phyloP scores from a whole-genome alignment of 495 filamentous ascomycete species.

The Pseudevernia furfuracea region DNA sequence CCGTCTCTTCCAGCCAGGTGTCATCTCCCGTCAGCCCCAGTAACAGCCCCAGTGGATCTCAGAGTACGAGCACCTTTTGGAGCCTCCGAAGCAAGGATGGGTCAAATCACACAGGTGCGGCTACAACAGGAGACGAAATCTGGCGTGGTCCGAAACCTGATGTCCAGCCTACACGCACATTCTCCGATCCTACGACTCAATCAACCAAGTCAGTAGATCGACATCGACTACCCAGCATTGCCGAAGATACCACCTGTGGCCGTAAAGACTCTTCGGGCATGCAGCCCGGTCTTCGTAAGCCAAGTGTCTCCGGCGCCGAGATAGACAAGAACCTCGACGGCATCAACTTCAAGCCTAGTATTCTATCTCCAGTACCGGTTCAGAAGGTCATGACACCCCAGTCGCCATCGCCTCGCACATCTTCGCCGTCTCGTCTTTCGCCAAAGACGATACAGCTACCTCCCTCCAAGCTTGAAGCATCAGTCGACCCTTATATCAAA shows the following conservation, averaged over 20 bases:
- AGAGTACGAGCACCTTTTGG: conserved; percentile 7
- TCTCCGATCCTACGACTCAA: conserved; percentile 16
- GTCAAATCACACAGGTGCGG: conserved; percentile 7
- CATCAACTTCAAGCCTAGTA: conserved; percentile 22
- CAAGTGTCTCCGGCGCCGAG: conserved; percentile 2
- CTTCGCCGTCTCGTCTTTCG: conserved; percentile 16
- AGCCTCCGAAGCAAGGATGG: background rate
- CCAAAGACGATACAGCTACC: background rate
- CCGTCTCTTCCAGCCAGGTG: conserved; percentile 6
- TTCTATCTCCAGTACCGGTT: background rate
- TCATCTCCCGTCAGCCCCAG: conserved; percentile 2
- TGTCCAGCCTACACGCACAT: conserved; percentile 21
- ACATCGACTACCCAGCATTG: conserved; percentile 19
- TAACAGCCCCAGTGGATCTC: background rate
- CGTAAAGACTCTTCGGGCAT: conserved; percentile 7
- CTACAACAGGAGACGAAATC: conserved; percentile 18
- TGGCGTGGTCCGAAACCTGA: conserved; percentile 20
- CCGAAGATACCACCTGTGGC: conserved; percentile 13
- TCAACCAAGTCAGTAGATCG: conserved; percentile 7
- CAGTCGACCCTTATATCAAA: conserved; percentile 13
- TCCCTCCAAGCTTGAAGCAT: background rate
- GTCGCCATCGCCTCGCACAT: conserved; percentile 15
- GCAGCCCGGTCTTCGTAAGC: background rate
- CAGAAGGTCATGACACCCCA: conserved; percentile 16
- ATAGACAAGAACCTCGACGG: conserved; percentile 23